phyloP scores from a whole-genome alignment of 805 yeast species.

The Candida golubevii region DNA sequence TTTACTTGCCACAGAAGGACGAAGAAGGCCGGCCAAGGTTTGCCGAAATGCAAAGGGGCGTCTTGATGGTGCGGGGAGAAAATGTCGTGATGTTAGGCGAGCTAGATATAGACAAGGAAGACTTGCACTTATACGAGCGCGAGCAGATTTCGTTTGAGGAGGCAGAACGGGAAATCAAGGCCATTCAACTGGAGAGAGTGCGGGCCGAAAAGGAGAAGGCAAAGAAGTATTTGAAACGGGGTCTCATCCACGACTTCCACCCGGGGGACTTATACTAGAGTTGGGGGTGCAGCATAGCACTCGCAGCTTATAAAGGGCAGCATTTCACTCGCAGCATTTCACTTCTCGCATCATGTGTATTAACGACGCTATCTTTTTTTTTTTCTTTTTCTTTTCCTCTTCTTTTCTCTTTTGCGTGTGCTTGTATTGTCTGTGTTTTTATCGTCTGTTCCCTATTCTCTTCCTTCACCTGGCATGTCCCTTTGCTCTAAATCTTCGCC shows the following conservation, averaged over 20 bases:
- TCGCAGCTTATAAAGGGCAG: too few species aligned
- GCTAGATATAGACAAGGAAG: constrained; percentile 83
- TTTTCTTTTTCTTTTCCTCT: neutral
- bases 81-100: constrained; percentile 93
- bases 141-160: constrained; percentile 56
- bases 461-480: too few species aligned
- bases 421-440: neutral
- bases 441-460: too few species aligned
- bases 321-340: constrained; percentile 5
- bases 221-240: constrained; percentile 47
- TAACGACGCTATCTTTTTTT: constrained; percentile 6
- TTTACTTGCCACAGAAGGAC: constrained; percentile 48
- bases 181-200: constrained; percentile 28
- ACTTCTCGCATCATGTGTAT: constrained; percentile 15
- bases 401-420: neutral
- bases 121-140: constrained; percentile 55
- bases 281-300: too few species aligned
- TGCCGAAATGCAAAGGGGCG: constrained; percentile 77
- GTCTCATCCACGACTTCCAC: constrained; percentile 54
- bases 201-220: constrained; percentile 42
- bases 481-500: constrained; percentile 20
- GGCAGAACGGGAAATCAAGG: constrained; percentile 47
- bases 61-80: constrained; percentile 90
- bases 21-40: constrained; percentile 45
- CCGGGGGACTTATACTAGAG: constrained; percentile 50